Evolutionary conservation across 2,329 filamentous ascomycete genomes (phyloP).

Genomic region (Aspergillus glaucus): DNA sequence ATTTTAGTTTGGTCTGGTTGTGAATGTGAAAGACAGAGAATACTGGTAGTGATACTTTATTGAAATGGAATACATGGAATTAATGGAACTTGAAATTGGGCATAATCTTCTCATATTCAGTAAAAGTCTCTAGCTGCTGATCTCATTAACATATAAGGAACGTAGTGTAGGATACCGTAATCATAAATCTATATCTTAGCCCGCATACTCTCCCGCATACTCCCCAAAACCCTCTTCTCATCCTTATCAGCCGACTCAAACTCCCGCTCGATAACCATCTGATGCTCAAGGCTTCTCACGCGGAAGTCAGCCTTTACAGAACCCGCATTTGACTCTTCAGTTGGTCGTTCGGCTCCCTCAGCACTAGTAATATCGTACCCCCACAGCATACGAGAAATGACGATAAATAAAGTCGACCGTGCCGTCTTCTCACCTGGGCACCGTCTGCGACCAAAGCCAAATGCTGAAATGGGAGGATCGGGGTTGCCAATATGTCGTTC

Average conservation of each 20-base stretch:
- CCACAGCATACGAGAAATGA: conserved; percentile 7
- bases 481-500: conserved; percentile 24
- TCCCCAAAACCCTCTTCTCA: conserved; percentile 1
- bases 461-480: conserved; percentile 3
- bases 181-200: too few species aligned
- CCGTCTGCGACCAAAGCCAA: conserved; percentile 9
- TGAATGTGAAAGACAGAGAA: too few species aligned
- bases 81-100: too few species aligned
- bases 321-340: background rate
- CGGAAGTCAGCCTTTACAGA: conserved; percentile 3
- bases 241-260: conserved; percentile 1
- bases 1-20: too few species aligned
- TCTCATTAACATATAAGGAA: too few species aligned
- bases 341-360: background rate
- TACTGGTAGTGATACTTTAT: too few species aligned
- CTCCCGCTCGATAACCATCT: conserved; percentile 1
- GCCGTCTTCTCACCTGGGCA: conserved; percentile 7
- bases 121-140: too few species aligned
- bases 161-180: too few species aligned
- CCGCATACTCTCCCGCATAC: background rate
- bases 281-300: background rate
- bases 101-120: too few species aligned
- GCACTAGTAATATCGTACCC: conserved; percentile 2
- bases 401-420: conserved; percentile 3
- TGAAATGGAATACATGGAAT: too few species aligned